Conservation (phyloP, 306 rosid species). For the Acacia crassicarpa region DNA sequence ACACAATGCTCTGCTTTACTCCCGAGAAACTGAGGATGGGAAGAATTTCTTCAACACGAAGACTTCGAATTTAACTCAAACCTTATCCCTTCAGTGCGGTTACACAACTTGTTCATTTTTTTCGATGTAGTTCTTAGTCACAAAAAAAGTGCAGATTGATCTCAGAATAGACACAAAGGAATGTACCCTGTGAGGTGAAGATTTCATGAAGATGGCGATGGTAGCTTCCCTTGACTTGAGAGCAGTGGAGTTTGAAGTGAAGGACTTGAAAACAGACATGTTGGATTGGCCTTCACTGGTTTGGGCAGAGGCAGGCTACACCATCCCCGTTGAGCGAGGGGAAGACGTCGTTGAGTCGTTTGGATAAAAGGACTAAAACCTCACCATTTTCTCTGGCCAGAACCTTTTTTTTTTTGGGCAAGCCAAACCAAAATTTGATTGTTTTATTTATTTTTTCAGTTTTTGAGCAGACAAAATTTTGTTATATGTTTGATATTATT, state of each 20-base stretch:
- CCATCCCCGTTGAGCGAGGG: conserved; percentile 28
- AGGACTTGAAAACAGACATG: conserved; percentile 53
- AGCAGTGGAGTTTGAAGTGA: conserved; percentile 54
- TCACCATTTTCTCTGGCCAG: not conserved
- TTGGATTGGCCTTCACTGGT: conserved; percentile 31
- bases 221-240: conserved; percentile 49
- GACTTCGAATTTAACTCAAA: not conserved
- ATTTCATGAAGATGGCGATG: conserved; percentile 46
- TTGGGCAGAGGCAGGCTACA: conserved; percentile 25
- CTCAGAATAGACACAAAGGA: not conserved
- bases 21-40: not conserved
- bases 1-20: not conserved
- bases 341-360: conserved; percentile 11
- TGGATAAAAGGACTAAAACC: conserved; percentile 19
- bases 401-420: not conserved
- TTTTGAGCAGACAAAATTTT: too few relatives aligned
- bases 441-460: too few relatives aligned
- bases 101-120: not conserved
- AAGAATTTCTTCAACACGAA: not conserved
- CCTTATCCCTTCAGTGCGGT: not conserved
- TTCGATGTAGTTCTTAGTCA: not conserved
- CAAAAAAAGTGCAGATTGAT: not conserved
- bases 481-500: too few relatives aligned
- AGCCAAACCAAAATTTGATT: too few relatives aligned
- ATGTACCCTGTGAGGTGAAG: conserved; percentile 66